These are phyloP conservation scores for Cladosporium oxysporum DNA, from an alignment of 2,329 filamentous ascomycete species.

Conservation along the genomic window DNA sequence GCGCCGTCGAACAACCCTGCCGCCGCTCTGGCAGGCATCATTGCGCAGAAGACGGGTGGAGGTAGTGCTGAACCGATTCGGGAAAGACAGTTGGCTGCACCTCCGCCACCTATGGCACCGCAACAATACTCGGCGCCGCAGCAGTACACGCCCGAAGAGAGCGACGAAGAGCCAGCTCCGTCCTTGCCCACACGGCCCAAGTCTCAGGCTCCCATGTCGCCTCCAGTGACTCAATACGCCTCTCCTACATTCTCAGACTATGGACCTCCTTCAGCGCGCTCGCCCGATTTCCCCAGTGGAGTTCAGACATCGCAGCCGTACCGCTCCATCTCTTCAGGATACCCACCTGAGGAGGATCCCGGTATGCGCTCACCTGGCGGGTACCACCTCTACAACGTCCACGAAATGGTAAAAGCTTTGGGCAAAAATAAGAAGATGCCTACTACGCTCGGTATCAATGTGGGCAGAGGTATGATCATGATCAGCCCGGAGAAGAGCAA, in stretches of 20 bases:
- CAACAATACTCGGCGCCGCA: constrained; percentile 56
- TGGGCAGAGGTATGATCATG: constrained; percentile 83
- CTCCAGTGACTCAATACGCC: constrained; percentile 39
- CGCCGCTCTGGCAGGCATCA: constrained; percentile 58
- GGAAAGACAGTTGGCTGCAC: constrained; percentile 45
- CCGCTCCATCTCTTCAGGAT: constrained; percentile 42
- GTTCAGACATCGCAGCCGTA: constrained; percentile 58
- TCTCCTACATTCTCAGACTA: constrained; percentile 32
- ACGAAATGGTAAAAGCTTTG: constrained; percentile 95
- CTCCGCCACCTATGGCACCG: constrained; percentile 54
- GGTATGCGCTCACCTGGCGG: constrained; percentile 64
- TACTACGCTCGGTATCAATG: constrained; percentile 91
- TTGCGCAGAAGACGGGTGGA: constrained; percentile 50
- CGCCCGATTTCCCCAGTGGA: constrained; percentile 40
- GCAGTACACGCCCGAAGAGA: constrained; percentile 65
- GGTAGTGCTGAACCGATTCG: constrained; percentile 28
- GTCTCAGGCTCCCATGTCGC: constrained; percentile 52
- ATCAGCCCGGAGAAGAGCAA: constrained; percentile 82
- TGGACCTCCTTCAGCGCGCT: constrained; percentile 36
- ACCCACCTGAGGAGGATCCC: constrained; percentile 21
- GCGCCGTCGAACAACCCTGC: constrained; percentile 51
- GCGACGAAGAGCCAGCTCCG: constrained; percentile 64
- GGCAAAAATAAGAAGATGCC: constrained; percentile 98
- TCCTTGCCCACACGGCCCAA: constrained; percentile 64
- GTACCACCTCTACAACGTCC: constrained; percentile 94